phyloP scores from a whole-genome alignment of 148 eudicot genomes.

The Bassia scoparia region DNA sequence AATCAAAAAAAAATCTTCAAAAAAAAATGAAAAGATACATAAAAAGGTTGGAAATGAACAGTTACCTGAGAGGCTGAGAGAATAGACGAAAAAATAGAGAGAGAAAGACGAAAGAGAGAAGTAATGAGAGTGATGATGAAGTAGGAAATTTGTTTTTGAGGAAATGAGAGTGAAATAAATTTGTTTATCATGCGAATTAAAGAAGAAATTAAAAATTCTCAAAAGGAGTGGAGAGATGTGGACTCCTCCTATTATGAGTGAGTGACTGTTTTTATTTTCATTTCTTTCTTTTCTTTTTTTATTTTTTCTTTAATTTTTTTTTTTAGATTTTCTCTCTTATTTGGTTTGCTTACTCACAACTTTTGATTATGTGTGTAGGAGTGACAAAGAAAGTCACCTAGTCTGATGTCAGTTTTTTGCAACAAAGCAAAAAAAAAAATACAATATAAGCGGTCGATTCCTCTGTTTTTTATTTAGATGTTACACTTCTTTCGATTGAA shows the following conservation, averaged over 20 bases:
- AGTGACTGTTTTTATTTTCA: background rate
- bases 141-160: slow-evolving; percentile 9
- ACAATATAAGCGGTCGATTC: background rate
- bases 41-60: background rate
- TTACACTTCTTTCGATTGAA: too few species aligned
- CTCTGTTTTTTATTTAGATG: background rate
- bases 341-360: slow-evolving; percentile 2
- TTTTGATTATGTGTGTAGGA: slow-evolving; percentile 20
- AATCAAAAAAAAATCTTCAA: background rate
- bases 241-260: slow-evolving; percentile 3
- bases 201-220: slow-evolving; percentile 5
- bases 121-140: slow-evolving; percentile 28
- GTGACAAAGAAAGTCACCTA: slow-evolving; percentile 28
- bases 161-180: slow-evolving; percentile 7
- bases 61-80: slow-evolving; percentile 31
- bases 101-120: slow-evolving; percentile 1
- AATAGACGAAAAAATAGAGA: slow-evolving; percentile 8
- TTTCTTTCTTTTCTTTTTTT: background rate
- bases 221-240: slow-evolving; percentile 27
- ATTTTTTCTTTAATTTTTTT: background rate
- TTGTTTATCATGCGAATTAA: background rate
- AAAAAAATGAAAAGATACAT: background rate
- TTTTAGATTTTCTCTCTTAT: background rate
- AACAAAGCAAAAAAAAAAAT: too few species aligned
- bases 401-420: slow-evolving; percentile 21